Evolutionary conservation across 2,329 filamentous ascomycete species (phyloP), one percentile per base, ranked within the genome.

Genomic region (Exophiala lecanii-corni): DNA sequence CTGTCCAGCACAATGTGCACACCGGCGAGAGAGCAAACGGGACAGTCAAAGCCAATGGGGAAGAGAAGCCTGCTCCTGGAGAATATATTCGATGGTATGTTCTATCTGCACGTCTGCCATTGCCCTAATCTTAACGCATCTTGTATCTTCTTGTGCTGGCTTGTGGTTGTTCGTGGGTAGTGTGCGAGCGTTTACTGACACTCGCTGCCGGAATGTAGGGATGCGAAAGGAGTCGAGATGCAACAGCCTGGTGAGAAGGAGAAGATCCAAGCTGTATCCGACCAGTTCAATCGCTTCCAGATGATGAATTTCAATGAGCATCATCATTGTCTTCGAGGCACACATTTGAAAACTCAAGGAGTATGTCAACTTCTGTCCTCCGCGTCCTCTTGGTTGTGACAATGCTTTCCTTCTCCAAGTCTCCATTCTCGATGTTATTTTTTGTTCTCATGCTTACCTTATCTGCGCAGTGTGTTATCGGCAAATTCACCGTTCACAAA

Each of bases 291-390:
- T 23, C 37, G 43, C 15, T 50, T 52, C 32, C 49, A 52, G 40
- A 52, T 52, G 49, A 47, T 50, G 47, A 52, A 52, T 23, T 52
- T 52, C 34, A 48, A 52, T n/a, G 49, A 52, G 30, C 49, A 52
- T 34, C 39, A 43, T 10, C 49, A 52, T 31, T 49, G 40, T 19
- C 43, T 47, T 4, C 34, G 49, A 39, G 49, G 49, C 6, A 52
- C 49, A 41, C 49, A 52, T 25, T 32, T 47, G 21, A 52, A 52
- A 31, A 52, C 49, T 17, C 49, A 52, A 34, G 49, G 49, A 10
- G 48, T 51, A 42, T 33, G 40, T 26, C 9, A 5, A 30, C 5
- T 6, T 20, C 10, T 18, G n/a, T n/a, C n/a, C n/a, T n/a, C n/a
- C n/a, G n/a, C n/a, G n/a, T n/a, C n/a, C n/a, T n/a, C n/a, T n/a